Base-by-base conservation (phyloP, 1,284 basidiomycete species). In the Mrakiaceae sp. region DNA sequence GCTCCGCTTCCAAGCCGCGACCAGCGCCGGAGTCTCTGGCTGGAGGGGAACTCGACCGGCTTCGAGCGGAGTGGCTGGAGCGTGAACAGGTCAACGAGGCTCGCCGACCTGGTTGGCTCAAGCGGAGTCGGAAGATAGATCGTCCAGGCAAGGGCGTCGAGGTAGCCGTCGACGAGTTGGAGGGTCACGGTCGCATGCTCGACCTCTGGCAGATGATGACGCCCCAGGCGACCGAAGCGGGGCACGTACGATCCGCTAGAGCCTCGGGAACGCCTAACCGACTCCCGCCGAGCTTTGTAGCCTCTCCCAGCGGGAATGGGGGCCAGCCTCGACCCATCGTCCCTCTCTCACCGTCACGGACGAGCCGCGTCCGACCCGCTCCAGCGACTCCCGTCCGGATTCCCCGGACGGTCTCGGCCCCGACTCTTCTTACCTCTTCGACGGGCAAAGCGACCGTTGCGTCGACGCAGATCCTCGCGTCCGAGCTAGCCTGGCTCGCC, bases 401-500 rank as follows among this genome's bases (percentile, higher is more conserved):
- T 9, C 64, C 64, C 39, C 60, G 64, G 40, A 66, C 64, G 7
- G 54, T 58, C 40, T 66, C 64, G 2, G 64, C 64, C 10, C 64
- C 64, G 6, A 56, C 58, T 5, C 56, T 66, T 6, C 48, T 60
- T 12, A 59, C 61, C 47, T 50, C 52, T 12, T 49, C 47, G 46
- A 53, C 51, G 6, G 64, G 64, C n/a, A 42, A 49, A 39, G 64
- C 53, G 27, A 42, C 51, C 2, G 47, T 66, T 10, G 48, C 60
- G 11, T 62, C 55, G 47, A 60, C 60, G 10, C 56, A 59, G 51
- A 62, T 66, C 12, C 61, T 63, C 40, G 16, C 60, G 44, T 54
- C 64, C 14, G 64, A 66, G 43, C 60, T 66, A 54, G 64, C 59
- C 16, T 62, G 60, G 64, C 60, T 66, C 49, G 8, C 52, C n/a